Percentiles rank a stretch among this genome's conserved stretches.
These are phyloP conservation scores for Phytophthora ramorum DNA, from an alignment of 352 stramenopile species.

Conservation along the genomic window DNA sequence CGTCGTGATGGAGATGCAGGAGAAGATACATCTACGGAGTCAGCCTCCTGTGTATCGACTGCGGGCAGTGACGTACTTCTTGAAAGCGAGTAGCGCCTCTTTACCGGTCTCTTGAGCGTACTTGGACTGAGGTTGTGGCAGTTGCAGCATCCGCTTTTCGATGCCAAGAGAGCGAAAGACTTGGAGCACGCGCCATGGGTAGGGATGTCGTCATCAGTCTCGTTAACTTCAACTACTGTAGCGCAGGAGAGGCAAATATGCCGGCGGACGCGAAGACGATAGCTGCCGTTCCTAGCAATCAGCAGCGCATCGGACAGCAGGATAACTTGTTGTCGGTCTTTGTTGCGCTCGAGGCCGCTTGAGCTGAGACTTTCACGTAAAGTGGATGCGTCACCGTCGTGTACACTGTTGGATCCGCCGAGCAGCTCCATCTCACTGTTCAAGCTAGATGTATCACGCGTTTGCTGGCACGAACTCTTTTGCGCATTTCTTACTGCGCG, in stretches of 20 bases:
- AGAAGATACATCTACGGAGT: background rate
- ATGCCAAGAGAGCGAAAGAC: conserved; percentile 52
- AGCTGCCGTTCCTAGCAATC: conserved; percentile 60
- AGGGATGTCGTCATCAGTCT: conserved; percentile 4
- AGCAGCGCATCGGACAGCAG: conserved; percentile 72
- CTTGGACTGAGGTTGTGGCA: conserved; percentile 59
- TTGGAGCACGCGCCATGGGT: background rate
- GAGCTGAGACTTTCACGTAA: conserved; percentile 35
- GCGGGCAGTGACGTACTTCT: conserved; percentile 19
- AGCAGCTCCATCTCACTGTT: conserved; percentile 38
- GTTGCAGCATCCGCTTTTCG: conserved; percentile 60
- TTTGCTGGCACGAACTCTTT: conserved; percentile 7
- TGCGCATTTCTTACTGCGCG: background rate
- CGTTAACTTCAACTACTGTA: conserved; percentile 37
- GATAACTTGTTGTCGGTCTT: conserved; percentile 56
- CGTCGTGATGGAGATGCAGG: conserved; percentile 18
- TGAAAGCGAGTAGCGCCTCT: conserved; percentile 37
- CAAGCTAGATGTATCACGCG: conserved; percentile 8
- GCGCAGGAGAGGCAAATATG: conserved; percentile 72
- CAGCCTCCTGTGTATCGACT: conserved; percentile 7
- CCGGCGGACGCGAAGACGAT: conserved; percentile 58
- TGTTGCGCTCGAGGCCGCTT: conserved; percentile 16
- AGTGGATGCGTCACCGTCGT: conserved; percentile 14
- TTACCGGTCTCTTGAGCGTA: conserved; percentile 48
- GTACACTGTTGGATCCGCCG: conserved; percentile 12